Evolutionary conservation across 1,284 basidiomycete species (phyloP), one percentile per base, ranked within the genome.

Genomic region (Ceratobasidium papillatum): DNA sequence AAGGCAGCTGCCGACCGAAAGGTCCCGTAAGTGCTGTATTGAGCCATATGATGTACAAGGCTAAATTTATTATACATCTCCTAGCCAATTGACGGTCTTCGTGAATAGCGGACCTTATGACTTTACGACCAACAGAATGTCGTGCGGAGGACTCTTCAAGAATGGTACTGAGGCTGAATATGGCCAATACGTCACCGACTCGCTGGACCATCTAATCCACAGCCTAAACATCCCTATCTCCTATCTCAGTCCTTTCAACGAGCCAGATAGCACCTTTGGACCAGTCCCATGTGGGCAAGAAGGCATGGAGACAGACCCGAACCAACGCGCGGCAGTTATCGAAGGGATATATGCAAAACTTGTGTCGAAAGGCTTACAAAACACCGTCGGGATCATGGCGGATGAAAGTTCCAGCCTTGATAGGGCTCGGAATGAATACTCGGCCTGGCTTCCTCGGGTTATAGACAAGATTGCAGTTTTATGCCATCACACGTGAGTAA

Each of bases 211-310:
- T 36, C 17, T 72, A 75, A 81, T 77, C 75, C 77, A 76, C 43
- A 66, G 63, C 51, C 69, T 81, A 65, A 77, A 77, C 3, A 78
- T 81, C 45, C 74, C 54, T 11, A 76, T 81, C 72, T 79, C 78
- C 11, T 78, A 80, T 66, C 77, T 81, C 25, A 81, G 80, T 11
- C 80, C 80, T 12, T 80, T 81, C 80, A 81, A 81, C 56, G 79
- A 79, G 58, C 76, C 77, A 32, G 77, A 78, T 52, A 75, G 58
- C 49, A 76, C 64, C 65, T 75, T 73, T 63, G 52, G 75, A 27
- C 71, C 56, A 17, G 76, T 77, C 0, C 76, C 66, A n/a, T 81
- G 80, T 66, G 78, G 80, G 19, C 80, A 81, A 68, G 80, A 81
- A 73, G 80, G 80, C 25, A 81, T 81, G 80, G 75, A 79, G 54